Conservation (phyloP, 345 rosid species). For the Gossypium raimondii region DNA sequence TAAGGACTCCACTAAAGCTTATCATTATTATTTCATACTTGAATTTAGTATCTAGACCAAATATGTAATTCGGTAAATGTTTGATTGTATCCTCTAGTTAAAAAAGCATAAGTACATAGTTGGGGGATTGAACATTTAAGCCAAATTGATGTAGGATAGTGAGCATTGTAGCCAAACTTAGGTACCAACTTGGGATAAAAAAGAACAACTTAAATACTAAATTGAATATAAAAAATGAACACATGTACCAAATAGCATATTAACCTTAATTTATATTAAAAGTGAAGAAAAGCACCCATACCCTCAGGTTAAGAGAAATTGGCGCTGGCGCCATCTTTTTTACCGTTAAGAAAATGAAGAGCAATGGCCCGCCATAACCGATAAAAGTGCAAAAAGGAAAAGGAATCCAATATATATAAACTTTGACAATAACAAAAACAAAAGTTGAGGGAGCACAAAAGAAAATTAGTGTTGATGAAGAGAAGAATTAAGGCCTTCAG, state of each 20-base stretch:
- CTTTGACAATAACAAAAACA: background rate
- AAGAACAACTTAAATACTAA: too few species aligned
- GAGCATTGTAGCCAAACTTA: too few species aligned
- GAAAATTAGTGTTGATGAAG: background rate
- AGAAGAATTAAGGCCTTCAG: background rate
- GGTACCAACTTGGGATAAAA: too few species aligned
- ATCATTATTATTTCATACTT: too few species aligned
- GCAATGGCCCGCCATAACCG: slow-evolving; percentile 7
- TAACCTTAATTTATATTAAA: background rate
- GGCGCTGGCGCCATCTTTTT: slow-evolving; percentile 3
- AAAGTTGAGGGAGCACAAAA: background rate
- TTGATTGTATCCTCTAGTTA: too few species aligned
- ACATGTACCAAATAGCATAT: too few species aligned
- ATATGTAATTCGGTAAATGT: too few species aligned
- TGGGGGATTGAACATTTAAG: too few species aligned
- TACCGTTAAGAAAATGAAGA: background rate
- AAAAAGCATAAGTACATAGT: too few species aligned
- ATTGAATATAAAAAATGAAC: too few species aligned
- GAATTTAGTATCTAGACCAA: too few species aligned
- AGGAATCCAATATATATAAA: slow-evolving; percentile 17
- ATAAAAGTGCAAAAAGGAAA: slow-evolving; percentile 2
- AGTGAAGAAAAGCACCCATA: background rate
- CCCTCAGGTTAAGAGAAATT: background rate
- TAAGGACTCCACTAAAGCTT: background rate
- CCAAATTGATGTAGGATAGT: too few species aligned